Base-by-base conservation (phyloP, 2,329 filamentous ascomycete genomes). In the Pseudopithomyces maydicus region DNA sequence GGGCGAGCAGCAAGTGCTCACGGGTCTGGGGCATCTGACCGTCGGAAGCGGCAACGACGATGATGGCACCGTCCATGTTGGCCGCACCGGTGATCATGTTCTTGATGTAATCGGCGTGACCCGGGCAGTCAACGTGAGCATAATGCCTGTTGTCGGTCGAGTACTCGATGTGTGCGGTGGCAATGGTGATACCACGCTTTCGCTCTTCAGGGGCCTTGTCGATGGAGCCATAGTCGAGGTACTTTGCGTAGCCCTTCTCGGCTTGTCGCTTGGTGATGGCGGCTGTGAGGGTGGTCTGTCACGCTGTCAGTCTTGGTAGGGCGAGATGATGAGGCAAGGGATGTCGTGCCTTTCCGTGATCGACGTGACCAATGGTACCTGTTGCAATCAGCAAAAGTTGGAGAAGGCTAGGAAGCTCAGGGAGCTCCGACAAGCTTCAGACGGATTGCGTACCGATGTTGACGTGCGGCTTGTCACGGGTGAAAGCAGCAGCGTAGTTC, bases 21-120 rank as follows among this genome's bases (percentile, higher is more conserved):
- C 95, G 88, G 67, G 95, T 99, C 87, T 99, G 96, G 73, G 95
- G 95, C 95, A 99, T 99, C 84, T 99, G 96, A 77, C 95, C 95
- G 77, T 99, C 95, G 36, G 92, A 97, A 69, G 95, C 95, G 70
- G 96, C 96, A 71, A 99, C 96, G 67, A 99, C 95, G 73, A 99
- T 97, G 77, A 99, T 94, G 73, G 95, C 94, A 73, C 95, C 95
- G 73, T 99, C 95, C 95, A 99, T 99, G 85, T 92, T 96, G 73
- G 96, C 94, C 63, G 95, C 93, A 88, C 95, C 95, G 68, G 95
- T 99, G 80, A 99, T 99, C 95, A 99, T 99, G 89, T 99, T 99
- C 88, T 99, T 99, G 85, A 99, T 98, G 86, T 99, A 99, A 92
- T 99, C 95, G 81, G 95, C 95, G 89, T 99, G 95, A 81, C 95